Conservation (phyloP, 306 rosid genomes). For the Dryas octopetala region DNA sequence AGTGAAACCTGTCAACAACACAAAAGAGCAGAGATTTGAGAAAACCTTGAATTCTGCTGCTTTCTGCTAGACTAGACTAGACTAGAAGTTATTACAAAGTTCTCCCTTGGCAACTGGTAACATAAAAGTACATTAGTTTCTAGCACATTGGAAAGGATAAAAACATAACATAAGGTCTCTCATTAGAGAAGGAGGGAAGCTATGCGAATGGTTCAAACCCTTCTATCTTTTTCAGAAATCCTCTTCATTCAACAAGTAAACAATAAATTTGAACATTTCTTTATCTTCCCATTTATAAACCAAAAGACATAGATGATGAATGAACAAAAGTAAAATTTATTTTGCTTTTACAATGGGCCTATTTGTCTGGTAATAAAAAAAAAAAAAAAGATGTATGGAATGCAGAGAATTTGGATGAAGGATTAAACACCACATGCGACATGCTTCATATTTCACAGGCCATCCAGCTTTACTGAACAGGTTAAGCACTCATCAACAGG, state of each 20-base stretch:
- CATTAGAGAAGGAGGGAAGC: neutral
- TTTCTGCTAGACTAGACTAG: neutral
- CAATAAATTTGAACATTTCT: neutral
- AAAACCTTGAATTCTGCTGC: neutral
- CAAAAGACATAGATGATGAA: neutral
- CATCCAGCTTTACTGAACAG: neutral
- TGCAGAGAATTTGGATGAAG: neutral
- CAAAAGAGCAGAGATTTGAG: neutral
- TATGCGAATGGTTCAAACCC: neutral
- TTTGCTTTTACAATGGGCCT: neutral
- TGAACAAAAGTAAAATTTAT: neutral
- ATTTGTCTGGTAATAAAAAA: neutral
- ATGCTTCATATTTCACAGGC: neutral
- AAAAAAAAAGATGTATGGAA: neutral
- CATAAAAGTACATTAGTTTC: neutral
- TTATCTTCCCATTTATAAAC: neutral
- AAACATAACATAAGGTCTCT: neutral
- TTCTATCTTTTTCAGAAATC: neutral
- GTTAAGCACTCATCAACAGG: neutral
- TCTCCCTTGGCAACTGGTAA: neutral
- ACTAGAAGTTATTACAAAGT: neutral
- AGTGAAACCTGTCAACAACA: constrained; percentile 57
- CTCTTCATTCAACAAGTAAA: neutral
- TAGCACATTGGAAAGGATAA: neutral
- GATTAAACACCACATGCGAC: neutral